Percentiles rank a stretch among this genome's conserved stretches.
Evolutionary conservation across 2,329 filamentous ascomycete genomes (phyloP).

Genomic region (Colletotrichum limetticola): DNA sequence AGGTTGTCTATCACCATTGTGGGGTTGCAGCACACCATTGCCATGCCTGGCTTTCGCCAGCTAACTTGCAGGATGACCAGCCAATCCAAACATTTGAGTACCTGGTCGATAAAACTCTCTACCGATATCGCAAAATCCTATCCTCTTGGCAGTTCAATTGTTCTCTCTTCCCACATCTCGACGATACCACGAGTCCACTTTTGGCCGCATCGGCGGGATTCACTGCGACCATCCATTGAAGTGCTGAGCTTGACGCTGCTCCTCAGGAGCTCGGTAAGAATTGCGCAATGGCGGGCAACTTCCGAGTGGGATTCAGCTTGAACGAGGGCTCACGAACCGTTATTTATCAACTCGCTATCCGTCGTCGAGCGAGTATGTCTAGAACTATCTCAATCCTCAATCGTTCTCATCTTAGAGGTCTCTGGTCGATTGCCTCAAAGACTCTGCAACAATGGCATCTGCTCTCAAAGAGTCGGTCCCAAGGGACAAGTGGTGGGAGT

Average conservation of each 20-base stretch:
- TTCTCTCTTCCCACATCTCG: not conserved
- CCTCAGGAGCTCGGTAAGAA: not conserved
- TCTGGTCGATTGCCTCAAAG: not conserved
- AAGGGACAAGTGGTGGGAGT: slow-evolving; percentile 46
- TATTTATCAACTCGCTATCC: not conserved
- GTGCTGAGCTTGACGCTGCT: not conserved
- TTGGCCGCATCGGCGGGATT: not conserved
- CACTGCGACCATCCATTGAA: not conserved
- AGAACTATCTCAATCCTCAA: no score
- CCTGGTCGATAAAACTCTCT: no score
- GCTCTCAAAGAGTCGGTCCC: not conserved
- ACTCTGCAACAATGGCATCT: not conserved
- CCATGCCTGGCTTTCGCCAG: not conserved
- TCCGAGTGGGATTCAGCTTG: not conserved
- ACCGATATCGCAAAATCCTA: slow-evolving; percentile 2
- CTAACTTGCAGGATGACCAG: not conserved
- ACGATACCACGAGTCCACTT: not conserved
- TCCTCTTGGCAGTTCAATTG: no score
- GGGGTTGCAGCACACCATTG: not conserved
- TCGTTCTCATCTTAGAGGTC: not conserved
- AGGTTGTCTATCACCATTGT: not conserved
- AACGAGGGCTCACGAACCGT: no score
- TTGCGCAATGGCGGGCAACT: slow-evolving; percentile 5
- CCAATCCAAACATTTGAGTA: not conserved
- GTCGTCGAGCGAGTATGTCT: not conserved